Evolutionary conservation across 306 rosid species (phyloP), one percentile per base, ranked within the genome.

Genomic region (Cercis canadensis): DNA sequence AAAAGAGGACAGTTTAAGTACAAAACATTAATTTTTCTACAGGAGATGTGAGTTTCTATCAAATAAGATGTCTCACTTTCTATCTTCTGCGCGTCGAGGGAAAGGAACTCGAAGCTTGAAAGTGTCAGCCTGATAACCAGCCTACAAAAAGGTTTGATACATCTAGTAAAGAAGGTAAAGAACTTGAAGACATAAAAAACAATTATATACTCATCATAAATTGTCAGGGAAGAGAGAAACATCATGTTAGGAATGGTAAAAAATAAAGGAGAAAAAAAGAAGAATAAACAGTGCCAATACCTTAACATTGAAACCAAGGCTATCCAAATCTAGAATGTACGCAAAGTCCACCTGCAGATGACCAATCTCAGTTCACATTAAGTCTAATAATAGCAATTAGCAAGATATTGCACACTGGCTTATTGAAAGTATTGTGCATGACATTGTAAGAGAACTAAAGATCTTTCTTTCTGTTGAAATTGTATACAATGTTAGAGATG

Each of bases 61-160:
- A 43, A 67, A 74, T 57, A 76, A 58, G 71, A 78, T 65, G 78
- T 57, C 97, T 84, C 66, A 91, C 99, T 87, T 94, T 78, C 99
- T 86, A 78, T 91, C 87, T 79, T 77, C 91, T 46, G 97, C 99
- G 16, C 75, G 88, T 73, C 97, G 87, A 4, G 97, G 89, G 62
- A 94, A 94, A 60, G 97, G 96, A 64, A 94, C 87, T 49, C 96
- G 89, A 56, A 94, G 99, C 92, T 91, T 90, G 87, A 91, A 84
- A 65, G 72, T 83, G 54, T 69, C 75, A 14, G 95, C 92, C 62
- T 80, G 79, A 84, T 81, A 89, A 73, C 87, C 89, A 67, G 91
- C 92, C 98, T 92, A 62, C 71, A 71, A 53, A 53, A 68, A 67
- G 34, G 0, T 47, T 33, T 3, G 43, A 12, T 50, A 57, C 60